Conservation (phyloP, 2,329 filamentous ascomycete species). For the Drechmeria coniospora region DNA sequence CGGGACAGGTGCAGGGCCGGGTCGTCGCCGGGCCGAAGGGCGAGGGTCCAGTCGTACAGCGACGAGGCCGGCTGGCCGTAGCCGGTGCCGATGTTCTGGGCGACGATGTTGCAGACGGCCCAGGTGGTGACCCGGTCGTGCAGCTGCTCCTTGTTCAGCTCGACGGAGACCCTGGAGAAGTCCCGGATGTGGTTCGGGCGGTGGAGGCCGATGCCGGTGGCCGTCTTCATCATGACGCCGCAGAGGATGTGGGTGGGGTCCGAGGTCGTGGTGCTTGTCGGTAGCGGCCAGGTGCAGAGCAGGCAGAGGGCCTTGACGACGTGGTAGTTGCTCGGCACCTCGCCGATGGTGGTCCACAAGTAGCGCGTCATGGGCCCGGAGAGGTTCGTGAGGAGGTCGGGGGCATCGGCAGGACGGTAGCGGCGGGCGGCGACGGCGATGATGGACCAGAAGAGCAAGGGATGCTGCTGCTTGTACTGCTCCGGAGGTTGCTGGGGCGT, state of each 20-base stretch:
- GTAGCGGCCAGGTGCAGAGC: slow-evolving; percentile 68
- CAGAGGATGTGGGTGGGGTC: slow-evolving; percentile 72
- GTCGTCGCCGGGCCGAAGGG: slow-evolving; percentile 42
- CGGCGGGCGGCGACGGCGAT: slow-evolving; percentile 60
- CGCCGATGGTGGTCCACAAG: slow-evolving; percentile 62
- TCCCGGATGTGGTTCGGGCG: slow-evolving; percentile 70
- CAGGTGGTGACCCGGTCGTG: slow-evolving; percentile 67
- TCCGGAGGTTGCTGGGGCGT: slow-evolving; percentile 52
- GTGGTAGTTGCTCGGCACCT: slow-evolving; percentile 64
- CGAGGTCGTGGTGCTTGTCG: slow-evolving; percentile 64
- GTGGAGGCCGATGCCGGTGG: slow-evolving; percentile 70
- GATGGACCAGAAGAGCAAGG: slow-evolving; percentile 75
- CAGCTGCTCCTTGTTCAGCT: slow-evolving; percentile 64
- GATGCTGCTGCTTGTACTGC: slow-evolving; percentile 60
- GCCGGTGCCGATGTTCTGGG: slow-evolving; percentile 67
- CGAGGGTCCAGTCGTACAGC: slow-evolving; percentile 60
- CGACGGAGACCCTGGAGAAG: slow-evolving; percentile 60
- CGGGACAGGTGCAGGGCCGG: slow-evolving; percentile 41
- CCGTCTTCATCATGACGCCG: slow-evolving; percentile 76
- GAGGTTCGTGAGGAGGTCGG: slow-evolving; percentile 49
- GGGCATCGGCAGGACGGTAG: slow-evolving; percentile 40
- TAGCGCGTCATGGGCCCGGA: slow-evolving; percentile 54
- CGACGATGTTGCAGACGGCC: slow-evolving; percentile 75
- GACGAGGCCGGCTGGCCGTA: slow-evolving; percentile 71
- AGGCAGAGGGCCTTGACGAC: slow-evolving; percentile 70